These are phyloP conservation scores for Allium cepa DNA, from an alignment of 106 monocot species.

Conservation along the genomic window DNA sequence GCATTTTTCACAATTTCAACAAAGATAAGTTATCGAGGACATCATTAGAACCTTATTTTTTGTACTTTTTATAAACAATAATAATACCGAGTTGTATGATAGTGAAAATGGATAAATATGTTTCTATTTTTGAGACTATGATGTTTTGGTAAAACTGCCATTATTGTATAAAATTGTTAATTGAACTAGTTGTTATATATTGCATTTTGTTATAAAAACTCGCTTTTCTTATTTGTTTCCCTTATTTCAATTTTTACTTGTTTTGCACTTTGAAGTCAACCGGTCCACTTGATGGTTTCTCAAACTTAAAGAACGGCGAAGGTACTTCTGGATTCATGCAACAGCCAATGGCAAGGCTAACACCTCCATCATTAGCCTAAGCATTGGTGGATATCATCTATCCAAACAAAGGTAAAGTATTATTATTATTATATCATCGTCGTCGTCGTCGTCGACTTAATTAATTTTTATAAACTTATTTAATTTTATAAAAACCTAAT, in stretches of 20 bases:
- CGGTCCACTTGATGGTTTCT: conserved; percentile 12
- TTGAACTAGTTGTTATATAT: neutral
- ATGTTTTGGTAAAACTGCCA: neutral
- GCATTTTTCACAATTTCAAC: too few relatives aligned
- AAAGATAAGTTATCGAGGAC: too few relatives aligned
- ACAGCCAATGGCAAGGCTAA: conserved; percentile 35
- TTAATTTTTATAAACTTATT: too few relatives aligned
- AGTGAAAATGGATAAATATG: neutral
- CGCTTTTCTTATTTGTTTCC: neutral
- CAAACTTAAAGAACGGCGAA: conserved; percentile 14
- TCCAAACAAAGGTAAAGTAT: too few relatives aligned
- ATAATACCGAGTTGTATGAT: neutral
- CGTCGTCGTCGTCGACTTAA: too few relatives aligned
- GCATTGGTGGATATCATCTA: neutral
- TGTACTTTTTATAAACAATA: too few relatives aligned
- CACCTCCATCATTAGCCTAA: conserved; percentile 38
- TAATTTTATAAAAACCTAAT: too few relatives aligned
- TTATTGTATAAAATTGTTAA: neutral
- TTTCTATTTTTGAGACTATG: neutral
- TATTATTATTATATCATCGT: too few relatives aligned
- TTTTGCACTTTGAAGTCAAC: conserved; percentile 26
- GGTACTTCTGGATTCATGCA: conserved; percentile 22
- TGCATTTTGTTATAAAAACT: neutral
- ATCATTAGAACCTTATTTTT: too few relatives aligned
- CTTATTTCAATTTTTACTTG: too few relatives aligned